A percentile compares a stretch with the other conserved stretches of the same genome.
Conservation (phyloP, 192 early-diverging fungal genomes). For the Chytriomyces sp. region DNA sequence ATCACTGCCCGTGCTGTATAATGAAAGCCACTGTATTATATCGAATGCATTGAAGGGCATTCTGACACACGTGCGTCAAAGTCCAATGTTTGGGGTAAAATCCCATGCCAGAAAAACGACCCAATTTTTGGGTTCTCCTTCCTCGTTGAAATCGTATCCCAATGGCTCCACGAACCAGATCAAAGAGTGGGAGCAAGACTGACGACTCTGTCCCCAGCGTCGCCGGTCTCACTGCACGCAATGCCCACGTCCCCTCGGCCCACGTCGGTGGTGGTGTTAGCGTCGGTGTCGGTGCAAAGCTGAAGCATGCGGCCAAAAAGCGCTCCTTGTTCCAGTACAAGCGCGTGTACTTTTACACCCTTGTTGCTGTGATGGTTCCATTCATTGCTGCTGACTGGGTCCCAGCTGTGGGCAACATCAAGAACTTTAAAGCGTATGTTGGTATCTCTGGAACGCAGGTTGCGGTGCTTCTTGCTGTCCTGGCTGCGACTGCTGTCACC, state of each 20-base stretch:
- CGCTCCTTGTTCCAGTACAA: conserved; percentile 37
- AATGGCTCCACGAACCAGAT: background rate
- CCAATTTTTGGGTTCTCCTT: background rate
- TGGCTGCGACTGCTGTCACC: conserved; percentile 27
- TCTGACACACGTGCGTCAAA: too few relatives aligned
- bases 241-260: conserved; percentile 30
- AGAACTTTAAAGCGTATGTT: conserved; percentile 34
- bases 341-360: conserved; percentile 38
- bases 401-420: conserved; percentile 33
- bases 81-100: too few relatives aligned
- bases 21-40: too few relatives aligned
- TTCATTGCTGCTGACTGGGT: conserved; percentile 48
- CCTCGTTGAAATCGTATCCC: background rate
- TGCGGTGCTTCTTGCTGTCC: conserved; percentile 30
- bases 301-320: conserved; percentile 38
- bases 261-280: conserved; percentile 34
- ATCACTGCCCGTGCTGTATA: too few relatives aligned
- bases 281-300: conserved; percentile 33
- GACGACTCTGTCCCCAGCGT: background rate
- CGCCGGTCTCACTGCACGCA: conserved; percentile 29
- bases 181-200: background rate
- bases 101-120: background rate
- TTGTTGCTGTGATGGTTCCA: conserved; percentile 37
- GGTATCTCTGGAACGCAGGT: conserved; percentile 40
- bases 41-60: too few relatives aligned